These are phyloP conservation scores for Calvatia gigantea DNA, from an alignment of 768 basidiomycete species.

Conservation along the genomic window DNA sequence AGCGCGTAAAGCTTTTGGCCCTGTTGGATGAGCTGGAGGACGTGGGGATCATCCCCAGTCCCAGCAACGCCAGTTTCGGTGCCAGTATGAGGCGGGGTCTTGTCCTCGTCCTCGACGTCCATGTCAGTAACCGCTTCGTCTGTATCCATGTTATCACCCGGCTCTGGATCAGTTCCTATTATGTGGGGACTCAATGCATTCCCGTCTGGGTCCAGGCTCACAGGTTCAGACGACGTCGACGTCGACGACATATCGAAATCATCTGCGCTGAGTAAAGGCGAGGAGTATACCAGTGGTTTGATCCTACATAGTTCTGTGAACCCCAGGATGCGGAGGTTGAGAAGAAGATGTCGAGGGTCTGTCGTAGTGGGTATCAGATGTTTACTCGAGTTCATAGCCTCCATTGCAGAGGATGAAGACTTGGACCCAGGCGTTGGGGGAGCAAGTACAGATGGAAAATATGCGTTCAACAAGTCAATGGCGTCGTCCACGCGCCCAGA, in stretches of 20 bases:
- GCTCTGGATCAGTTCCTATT: conserved; percentile 4
- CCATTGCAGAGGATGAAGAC: conserved; percentile 16
- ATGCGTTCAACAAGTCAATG: conserved; percentile 54
- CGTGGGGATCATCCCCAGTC: conserved; percentile 2
- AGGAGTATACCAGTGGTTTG: conserved; percentile 43
- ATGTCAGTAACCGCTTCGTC: not conserved
- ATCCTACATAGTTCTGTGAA: conserved; percentile 88
- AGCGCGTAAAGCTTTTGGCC: conserved; percentile 68
- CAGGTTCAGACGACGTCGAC: not conserved
- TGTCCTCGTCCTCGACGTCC: not conserved
- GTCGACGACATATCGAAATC: conserved; percentile 9
- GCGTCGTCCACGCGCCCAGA: conserved; percentile 76
- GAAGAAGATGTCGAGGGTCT: conserved; percentile 67
- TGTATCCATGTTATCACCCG: not conserved
- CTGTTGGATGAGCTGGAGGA: conserved; percentile 10
- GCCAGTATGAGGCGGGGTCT: not conserved
- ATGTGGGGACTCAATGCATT: not conserved
- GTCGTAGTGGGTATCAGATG: conserved; percentile 62
- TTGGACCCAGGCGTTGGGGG: not conserved
- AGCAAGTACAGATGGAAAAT: conserved; percentile 72
- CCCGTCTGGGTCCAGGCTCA: not conserved
- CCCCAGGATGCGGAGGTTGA: conserved; percentile 84
- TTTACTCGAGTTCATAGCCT: conserved; percentile 30
- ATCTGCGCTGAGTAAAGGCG: conserved; percentile 4
- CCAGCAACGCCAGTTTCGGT: not conserved